Base-by-base conservation (phyloP, 768 basidiomycete species). In the Podaxis rugospora region DNA sequence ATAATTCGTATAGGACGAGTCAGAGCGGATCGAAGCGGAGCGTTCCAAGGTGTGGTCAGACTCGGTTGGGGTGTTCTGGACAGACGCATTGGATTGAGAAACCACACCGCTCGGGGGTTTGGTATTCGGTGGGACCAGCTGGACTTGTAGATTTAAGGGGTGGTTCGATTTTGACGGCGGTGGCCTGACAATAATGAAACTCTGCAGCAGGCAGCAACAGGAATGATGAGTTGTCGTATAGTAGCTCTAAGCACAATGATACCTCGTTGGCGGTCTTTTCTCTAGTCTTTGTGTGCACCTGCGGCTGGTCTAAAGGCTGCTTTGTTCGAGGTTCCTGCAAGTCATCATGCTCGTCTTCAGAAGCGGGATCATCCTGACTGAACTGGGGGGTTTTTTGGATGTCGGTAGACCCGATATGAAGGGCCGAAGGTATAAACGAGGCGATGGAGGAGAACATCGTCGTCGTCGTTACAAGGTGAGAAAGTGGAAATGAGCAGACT, bases 101-200 rank as follows among this genome's bases (percentile, higher is more conserved):
- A 63, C 69, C 25, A 71, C 69, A 2, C 76, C 78, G 5, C 68
- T 68, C 0, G 77, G 77, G 0, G 74, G 78, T 61, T 76, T 84
- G 56, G 75, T 75, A 64, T 75, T 80, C 44, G 87, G 89, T 4
- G 92, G 91, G 1, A 96, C 89, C 44, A 97, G 87, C 71, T 97
- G 95, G 10, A 97, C 87, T 67, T 97, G 95, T 0, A 96, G 80
- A 70, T 95, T 95, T 47, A 95, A 78, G 0, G 93, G 90, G 65
- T 95, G 92, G 63, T 90, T 90, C n/a, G 84, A 80, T 66, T 87
- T 86, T 5, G 90, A 85, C 0, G 93, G 92, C 2, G 93, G 93
- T 4, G 95, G 95, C 53, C 92, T 86, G 58, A 96, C 95, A 68
- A 96, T 86, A 60, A 95, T 91, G 75, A 95, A 93, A 0, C 90